Percentiles rank a stretch among this genome's conserved stretches.
Evolutionary conservation across 2,329 filamentous ascomycete species (phyloP).

Genomic region (Penicillium sp.): DNA sequence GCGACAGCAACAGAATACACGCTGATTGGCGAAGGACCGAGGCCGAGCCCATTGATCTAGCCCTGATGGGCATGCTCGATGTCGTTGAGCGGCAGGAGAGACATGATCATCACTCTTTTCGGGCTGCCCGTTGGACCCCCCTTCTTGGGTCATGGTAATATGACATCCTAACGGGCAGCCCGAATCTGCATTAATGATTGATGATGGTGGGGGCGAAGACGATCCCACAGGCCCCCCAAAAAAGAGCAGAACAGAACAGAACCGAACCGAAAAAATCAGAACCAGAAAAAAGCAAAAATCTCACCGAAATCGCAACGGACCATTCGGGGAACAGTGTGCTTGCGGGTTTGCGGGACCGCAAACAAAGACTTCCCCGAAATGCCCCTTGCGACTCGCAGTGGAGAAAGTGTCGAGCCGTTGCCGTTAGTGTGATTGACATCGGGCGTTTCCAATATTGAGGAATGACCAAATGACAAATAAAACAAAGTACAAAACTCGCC

Average conservation of each 20-base stretch:
- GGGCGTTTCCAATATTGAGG: constrained; percentile 1
- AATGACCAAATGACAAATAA: constrained; percentile 6
- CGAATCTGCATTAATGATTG: constrained; percentile 6
- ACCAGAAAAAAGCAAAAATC: constrained; percentile 4
- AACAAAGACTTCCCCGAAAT: constrained; percentile 1
- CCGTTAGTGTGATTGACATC: constrained; percentile 3
- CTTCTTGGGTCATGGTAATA: background rate
- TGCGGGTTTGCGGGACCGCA: constrained; percentile 2
- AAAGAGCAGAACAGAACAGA: background rate
- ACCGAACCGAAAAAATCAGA: constrained; percentile 13
- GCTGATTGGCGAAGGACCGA: background rate
- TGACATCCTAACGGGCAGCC: constrained; percentile 6
- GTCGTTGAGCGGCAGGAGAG: background rate
- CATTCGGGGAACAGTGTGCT: background rate
- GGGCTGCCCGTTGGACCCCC: constrained; percentile 1
- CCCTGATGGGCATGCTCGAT: background rate
- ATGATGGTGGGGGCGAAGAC: background rate
- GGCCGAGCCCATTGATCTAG: background rate
- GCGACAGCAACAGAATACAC: background rate
- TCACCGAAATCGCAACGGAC: constrained; percentile 1
- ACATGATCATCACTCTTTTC: background rate
- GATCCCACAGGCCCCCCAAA: background rate
- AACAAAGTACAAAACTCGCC: constrained; percentile 1
- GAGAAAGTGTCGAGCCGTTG: constrained; percentile 5
- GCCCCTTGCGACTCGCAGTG: constrained; percentile 5